A percentile compares a stretch with the other conserved stretches of the same genome.
Conservation (phyloP, 2,329 filamentous ascomycete species). For the Ophiostoma sp. region DNA sequence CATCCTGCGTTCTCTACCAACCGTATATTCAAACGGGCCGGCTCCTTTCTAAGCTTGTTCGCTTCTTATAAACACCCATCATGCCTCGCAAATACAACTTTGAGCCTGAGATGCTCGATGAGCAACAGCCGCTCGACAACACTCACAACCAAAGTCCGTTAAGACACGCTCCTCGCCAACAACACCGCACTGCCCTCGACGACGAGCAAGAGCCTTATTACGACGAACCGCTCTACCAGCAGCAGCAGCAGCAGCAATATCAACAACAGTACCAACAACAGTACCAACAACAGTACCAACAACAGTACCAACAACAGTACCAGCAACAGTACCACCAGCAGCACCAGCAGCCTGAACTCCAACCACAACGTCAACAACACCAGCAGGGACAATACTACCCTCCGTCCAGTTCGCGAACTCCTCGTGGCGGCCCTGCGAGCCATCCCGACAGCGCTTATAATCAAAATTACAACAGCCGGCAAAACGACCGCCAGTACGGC, state of each 20-base stretch:
- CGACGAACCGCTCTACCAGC: conserved; percentile 19
- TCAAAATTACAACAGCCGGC: conserved; percentile 31
- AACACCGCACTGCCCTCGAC: conserved; percentile 21
- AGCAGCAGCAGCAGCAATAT: conserved; percentile 17
- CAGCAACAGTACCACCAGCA: not conserved
- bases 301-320: conserved; percentile 15
- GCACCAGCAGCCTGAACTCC: conserved; percentile 12
- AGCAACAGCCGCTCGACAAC: conserved; percentile 28
- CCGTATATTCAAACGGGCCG: not conserved
- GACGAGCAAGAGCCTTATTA: conserved; percentile 24
- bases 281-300: conserved; percentile 17
- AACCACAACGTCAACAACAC: conserved; percentile 22
- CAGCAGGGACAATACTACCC: conserved; percentile 28
- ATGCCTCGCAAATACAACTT: conserved; percentile 29
- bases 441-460: conserved; percentile 39
- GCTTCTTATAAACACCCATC: not conserved
- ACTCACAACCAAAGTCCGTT: conserved; percentile 18
- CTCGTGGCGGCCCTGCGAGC: conserved; percentile 25
- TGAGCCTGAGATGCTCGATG: conserved; percentile 27
- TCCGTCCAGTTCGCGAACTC: conserved; percentile 25
- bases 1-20: conserved; percentile 1
- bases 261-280: no score
- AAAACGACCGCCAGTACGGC: conserved; percentile 28
- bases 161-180: conserved; percentile 18
- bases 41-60: not conserved